Conservation (phyloP, 2,329 filamentous ascomycete genomes). For the Botryotinia narcissicola region DNA sequence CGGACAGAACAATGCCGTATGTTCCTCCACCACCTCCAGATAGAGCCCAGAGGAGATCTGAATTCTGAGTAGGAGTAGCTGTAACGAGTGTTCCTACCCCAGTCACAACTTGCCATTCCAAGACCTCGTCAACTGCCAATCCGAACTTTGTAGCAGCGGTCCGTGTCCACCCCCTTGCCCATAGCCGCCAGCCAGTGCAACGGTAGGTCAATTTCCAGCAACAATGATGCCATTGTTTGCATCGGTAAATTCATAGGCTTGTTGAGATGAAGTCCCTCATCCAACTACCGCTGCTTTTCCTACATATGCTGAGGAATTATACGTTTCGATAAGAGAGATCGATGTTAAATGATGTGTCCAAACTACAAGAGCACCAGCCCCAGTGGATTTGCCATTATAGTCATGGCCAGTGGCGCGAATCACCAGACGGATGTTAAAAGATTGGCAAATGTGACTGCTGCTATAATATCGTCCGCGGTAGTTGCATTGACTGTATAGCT, state of each 20-base stretch:
- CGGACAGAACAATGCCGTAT: conserved; percentile 54
- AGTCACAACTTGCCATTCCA: conserved; percentile 55
- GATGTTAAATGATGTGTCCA: conserved; percentile 1
- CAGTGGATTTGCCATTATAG: conserved; percentile 35
- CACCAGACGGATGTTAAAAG: conserved; percentile 42
- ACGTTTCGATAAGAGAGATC: background rate
- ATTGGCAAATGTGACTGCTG: conserved; percentile 41
- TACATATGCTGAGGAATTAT: background rate
- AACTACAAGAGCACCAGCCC: background rate
- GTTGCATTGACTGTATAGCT: conserved; percentile 32
- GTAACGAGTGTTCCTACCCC: conserved; percentile 46
- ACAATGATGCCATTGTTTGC: background rate
- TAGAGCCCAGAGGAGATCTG: conserved; percentile 62
- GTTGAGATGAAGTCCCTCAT: background rate
- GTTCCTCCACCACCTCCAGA: conserved; percentile 57
- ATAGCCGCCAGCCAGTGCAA: conserved; percentile 45
- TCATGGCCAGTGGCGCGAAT: conserved; percentile 57
- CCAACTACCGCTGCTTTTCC: background rate
- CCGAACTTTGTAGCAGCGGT: conserved; percentile 51
- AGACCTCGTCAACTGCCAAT: conserved; percentile 56
- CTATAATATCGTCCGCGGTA: conserved; percentile 23
- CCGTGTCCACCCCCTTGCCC: conserved; percentile 59
- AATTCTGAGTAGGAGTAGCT: conserved; percentile 47
- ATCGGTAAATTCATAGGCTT: background rate
- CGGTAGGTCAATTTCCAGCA: conserved; percentile 36